phyloP scores from a whole-genome alignment of 2,329 filamentous ascomycete genomes.

The Kalmusia sp. region DNA sequence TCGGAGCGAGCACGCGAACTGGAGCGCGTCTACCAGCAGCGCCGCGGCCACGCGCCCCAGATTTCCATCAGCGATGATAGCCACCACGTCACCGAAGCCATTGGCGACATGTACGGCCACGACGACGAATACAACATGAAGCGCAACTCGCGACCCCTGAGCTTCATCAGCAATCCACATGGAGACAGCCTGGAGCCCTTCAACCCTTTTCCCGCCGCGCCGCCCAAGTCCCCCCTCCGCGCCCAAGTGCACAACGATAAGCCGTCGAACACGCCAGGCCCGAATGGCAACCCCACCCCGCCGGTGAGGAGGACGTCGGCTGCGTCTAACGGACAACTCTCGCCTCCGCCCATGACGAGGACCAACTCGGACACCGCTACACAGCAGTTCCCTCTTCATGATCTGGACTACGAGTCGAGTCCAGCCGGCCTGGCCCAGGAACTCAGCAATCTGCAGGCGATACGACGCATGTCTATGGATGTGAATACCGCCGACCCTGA shows the following conservation, averaged over 20 bases:
- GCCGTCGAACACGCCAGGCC: slow-evolving; percentile 18
- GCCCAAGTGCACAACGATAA: slow-evolving; percentile 43
- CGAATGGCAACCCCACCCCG: slow-evolving; percentile 25
- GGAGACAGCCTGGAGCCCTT: slow-evolving; percentile 55
- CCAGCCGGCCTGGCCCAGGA: slow-evolving; percentile 90
- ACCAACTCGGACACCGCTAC: slow-evolving; percentile 54
- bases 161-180: slow-evolving; percentile 71
- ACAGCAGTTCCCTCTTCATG: slow-evolving; percentile 75
- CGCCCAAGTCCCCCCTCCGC: slow-evolving; percentile 50
- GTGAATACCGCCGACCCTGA: slow-evolving; percentile 76
- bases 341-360: slow-evolving; percentile 51
- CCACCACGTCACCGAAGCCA: slow-evolving; percentile 94
- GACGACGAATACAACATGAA: slow-evolving; percentile 66
- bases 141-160: slow-evolving; percentile 71
- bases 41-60: slow-evolving; percentile 66
- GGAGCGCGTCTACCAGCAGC: slow-evolving; percentile 57
- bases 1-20: slow-evolving; percentile 53
- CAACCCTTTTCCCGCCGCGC: slow-evolving; percentile 48
- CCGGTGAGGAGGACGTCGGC: slow-evolving; percentile 20
- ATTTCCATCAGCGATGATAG: slow-evolving; percentile 83
- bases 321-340: slow-evolving; percentile 33
- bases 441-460: slow-evolving; percentile 87
- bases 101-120: slow-evolving; percentile 88
- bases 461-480: slow-evolving; percentile 94
- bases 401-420: slow-evolving; percentile 88